Base-by-base conservation (phyloP, 2,329 filamentous ascomycete genomes). In the Gnomoniopsis sp. region DNA sequence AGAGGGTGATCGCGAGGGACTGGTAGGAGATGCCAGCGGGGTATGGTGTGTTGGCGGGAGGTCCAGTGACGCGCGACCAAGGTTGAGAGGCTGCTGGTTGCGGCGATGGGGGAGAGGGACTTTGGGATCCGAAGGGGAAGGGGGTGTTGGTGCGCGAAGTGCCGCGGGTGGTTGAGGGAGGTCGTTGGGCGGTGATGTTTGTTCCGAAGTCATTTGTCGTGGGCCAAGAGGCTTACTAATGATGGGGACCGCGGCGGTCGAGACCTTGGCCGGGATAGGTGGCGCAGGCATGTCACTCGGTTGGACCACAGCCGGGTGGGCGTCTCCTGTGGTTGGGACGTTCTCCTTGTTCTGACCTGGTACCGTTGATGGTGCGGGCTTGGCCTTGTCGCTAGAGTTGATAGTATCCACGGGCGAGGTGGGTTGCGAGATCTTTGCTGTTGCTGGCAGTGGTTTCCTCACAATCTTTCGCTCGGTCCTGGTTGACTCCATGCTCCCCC, bases 391-490 rank as follows among this genome's bases (percentile, higher is more conserved):
- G 14, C 36, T 11, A 30, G 22, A 10, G 33, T 48, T 22, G 38
- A 22, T 34, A 22, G 12, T 49, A 30, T 50, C 34, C 30, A 48
- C 30, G 12, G 49, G 55, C 21, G 19, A n/a, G 0, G 36, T 33
- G 19, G 30, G 48, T n/a, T 15, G 15, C 49, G 34, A 21, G 4
- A 30, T 8, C 11, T 38, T 60, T 36, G 53, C 55, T 26, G 62
- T 47, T 6, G 65, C 58, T 47, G 79, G 78, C 22, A 85, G 58
- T 1, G 82, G 82, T 64, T 85, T 85, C 62, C 82, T 73, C 36
- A 72, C 75, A 49, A 85, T 84, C 33, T 69, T 68, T 8, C 36
- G 50, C 43, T 57, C 51, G 51, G 70, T 70, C 49, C 71, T 72
- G 17, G 72, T 66, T 61, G 74, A 76, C 55, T 80, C 78, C 53